A percentile compares a stretch with the other conserved stretches of the same genome.
These are phyloP conservation scores for Yamadazyma blattariae DNA, from an alignment of 1,139 yeast species.

Conservation along the genomic window DNA sequence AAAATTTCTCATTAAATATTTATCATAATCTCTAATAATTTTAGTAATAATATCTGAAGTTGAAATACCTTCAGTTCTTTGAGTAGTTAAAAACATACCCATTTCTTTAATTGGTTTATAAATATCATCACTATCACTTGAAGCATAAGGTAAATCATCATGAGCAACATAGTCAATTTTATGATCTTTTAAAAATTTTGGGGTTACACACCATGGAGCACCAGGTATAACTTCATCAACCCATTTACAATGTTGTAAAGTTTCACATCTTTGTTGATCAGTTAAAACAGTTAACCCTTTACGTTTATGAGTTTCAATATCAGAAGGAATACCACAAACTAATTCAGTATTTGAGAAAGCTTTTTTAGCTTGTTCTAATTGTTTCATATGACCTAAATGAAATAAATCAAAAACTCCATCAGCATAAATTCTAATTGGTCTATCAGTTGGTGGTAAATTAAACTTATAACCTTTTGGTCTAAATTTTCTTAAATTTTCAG, in stretches of 20 bases:
- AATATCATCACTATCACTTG: slow-evolving; percentile 83
- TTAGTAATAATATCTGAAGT: slow-evolving; percentile 95
- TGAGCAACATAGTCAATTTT: slow-evolving; percentile 95
- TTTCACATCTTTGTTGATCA: slow-evolving; percentile 85
- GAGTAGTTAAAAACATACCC: slow-evolving; percentile 92
- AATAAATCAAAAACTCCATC: slow-evolving; percentile 97
- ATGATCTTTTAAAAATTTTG: slow-evolving; percentile 75
- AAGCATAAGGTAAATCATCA: slow-evolving; percentile 93
- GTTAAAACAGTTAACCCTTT: slow-evolving; percentile 91
- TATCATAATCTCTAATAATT: slow-evolving; percentile 92
- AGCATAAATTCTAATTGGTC: slow-evolving; percentile 90
- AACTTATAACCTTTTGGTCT: slow-evolving; percentile 71
- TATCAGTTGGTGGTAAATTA: slow-evolving; percentile 78
- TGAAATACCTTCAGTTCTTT: slow-evolving; percentile 93
- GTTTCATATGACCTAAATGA: slow-evolving; percentile 97
- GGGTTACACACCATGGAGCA: slow-evolving; percentile 95
- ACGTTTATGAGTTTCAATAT: slow-evolving; percentile 82
- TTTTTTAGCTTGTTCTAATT: slow-evolving; percentile 93
- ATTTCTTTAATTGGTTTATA: slow-evolving; percentile 86
- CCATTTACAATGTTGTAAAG: slow-evolving; percentile 90
- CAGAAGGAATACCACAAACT: slow-evolving; percentile 91
- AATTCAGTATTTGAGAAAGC: slow-evolving; percentile 81
- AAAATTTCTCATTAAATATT: slow-evolving; percentile 92
- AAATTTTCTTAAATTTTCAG: slow-evolving; percentile 61
- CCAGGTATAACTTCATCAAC: slow-evolving; percentile 93